These are phyloP conservation scores for Elongisporangium anandrum DNA, from an alignment of 352 stramenopile species.

Conservation along the genomic window DNA sequence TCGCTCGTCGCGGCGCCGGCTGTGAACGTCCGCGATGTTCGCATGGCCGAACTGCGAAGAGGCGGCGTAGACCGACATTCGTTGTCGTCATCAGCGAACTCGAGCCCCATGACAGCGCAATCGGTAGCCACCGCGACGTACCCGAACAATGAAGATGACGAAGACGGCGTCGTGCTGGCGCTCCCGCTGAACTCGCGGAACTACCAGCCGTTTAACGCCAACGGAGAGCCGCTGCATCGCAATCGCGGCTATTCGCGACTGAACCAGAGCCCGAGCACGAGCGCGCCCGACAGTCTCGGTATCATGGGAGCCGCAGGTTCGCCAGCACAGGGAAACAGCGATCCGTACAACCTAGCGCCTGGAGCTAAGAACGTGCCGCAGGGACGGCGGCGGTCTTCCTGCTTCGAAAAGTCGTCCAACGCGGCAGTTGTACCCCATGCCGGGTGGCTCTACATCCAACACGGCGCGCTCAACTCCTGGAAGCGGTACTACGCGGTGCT, in stretches of 20 bases:
- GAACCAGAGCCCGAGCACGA: not conserved
- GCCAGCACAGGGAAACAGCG: not conserved
- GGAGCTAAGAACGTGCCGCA: conserved; percentile 6
- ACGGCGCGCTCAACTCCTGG: conserved; percentile 57
- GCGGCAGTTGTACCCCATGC: conserved; percentile 52
- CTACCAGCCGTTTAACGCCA: conserved; percentile 41
- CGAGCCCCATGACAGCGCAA: conserved; percentile 1
- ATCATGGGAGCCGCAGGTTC: not conserved
- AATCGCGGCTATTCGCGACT: not conserved
- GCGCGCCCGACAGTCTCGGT: not conserved
- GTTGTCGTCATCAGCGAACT: not conserved
- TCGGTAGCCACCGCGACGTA: not conserved
- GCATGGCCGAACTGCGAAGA: not conserved
- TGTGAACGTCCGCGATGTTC: not conserved
- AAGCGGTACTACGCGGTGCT: conserved; percentile 70
- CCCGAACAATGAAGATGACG: conserved; percentile 12
- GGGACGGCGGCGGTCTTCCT: conserved; percentile 26
- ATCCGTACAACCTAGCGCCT: not conserved
- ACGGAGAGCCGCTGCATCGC: not conserved
- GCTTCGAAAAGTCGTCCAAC: conserved; percentile 58
- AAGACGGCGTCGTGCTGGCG: conserved; percentile 45
- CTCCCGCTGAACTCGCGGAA: conserved; percentile 61
- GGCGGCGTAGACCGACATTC: not conserved
- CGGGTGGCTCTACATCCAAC: conserved; percentile 67
- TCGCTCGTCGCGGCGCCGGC: conserved; percentile 22